phyloP scores from a whole-genome alignment of 768 basidiomycete species.

The Pisolithus orientalis region DNA sequence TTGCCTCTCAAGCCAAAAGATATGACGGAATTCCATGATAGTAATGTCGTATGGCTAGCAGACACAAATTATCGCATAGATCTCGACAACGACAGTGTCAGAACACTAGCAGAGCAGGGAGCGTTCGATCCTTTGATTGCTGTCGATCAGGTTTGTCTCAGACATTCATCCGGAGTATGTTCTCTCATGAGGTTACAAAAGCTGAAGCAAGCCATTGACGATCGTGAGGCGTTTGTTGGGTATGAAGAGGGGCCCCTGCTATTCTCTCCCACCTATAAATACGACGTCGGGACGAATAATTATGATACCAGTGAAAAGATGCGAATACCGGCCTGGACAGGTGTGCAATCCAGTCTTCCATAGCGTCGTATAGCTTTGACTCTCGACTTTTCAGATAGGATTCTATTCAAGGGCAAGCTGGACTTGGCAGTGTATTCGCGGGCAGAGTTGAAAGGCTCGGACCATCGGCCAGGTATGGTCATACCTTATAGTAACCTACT shows the following conservation, averaged over 20 bases:
- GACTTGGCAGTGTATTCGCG: slow-evolving; percentile 77
- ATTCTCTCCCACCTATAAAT: slow-evolving; percentile 96
- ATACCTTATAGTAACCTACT: background rate
- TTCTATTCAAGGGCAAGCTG: slow-evolving; percentile 77
- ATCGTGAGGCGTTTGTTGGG: slow-evolving; percentile 67
- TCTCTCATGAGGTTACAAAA: slow-evolving; percentile 21
- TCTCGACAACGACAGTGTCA: slow-evolving; percentile 75
- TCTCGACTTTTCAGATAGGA: slow-evolving; percentile 61
- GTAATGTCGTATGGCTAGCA: slow-evolving; percentile 89
- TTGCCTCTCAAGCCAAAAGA: background rate
- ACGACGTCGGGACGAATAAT: slow-evolving; percentile 70
- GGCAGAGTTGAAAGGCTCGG: slow-evolving; percentile 84
- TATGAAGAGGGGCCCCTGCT: slow-evolving; percentile 86
- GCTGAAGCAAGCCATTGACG: slow-evolving; percentile 70
- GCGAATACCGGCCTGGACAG: slow-evolving; percentile 97
- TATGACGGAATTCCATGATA: slow-evolving; percentile 27
- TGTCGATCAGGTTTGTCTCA: slow-evolving; percentile 71
- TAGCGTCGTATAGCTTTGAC: slow-evolving; percentile 6
- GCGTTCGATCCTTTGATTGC: slow-evolving; percentile 70
- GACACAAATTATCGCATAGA: slow-evolving; percentile 96
- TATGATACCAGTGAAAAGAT: slow-evolving; percentile 97
- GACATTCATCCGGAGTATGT: background rate
- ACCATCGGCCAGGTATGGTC: slow-evolving; percentile 81
- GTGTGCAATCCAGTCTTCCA: slow-evolving; percentile 34
- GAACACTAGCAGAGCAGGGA: slow-evolving; percentile 55